phyloP scores from a whole-genome alignment of 768 basidiomycete genomes.

The Boletus rubescentipes region DNA sequence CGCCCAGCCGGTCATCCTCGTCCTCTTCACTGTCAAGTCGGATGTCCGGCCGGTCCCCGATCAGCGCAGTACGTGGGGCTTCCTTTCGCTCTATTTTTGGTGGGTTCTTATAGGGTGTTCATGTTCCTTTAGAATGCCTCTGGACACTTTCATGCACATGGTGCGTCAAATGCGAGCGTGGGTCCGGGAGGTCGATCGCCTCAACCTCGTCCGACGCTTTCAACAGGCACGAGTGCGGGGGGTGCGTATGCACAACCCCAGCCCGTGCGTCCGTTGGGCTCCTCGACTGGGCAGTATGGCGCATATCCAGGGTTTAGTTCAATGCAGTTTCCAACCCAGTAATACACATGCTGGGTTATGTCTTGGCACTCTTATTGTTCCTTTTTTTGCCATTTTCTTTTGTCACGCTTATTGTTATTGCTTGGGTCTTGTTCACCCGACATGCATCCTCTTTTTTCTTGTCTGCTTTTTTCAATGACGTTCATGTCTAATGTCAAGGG shows the following conservation, averaged over 20 bases:
- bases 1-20: slow-evolving; percentile 33
- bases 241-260: slow-evolving; percentile 26
- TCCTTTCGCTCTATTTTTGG: neutral
- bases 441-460: neutral
- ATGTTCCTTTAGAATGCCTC: slow-evolving; percentile 24
- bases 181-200: slow-evolving; percentile 18
- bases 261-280: slow-evolving; percentile 18
- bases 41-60: slow-evolving; percentile 31
- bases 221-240: slow-evolving; percentile 3
- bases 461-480: neutral
- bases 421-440: slow-evolving; percentile 3
- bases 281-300: slow-evolving; percentile 18
- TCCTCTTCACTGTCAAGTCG: slow-evolving; percentile 35
- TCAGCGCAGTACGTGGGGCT: slow-evolving; percentile 23
- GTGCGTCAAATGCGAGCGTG: slow-evolving; percentile 5
- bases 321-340: slow-evolving; percentile 26
- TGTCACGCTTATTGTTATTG: slow-evolving; percentile 26
- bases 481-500: neutral
- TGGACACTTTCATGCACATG: slow-evolving; percentile 22
- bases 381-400: neutral
- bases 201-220: slow-evolving; percentile 17
- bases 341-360: neutral
- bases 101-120: neutral
- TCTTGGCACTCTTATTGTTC: neutral
- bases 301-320: slow-evolving; percentile 20